Evolutionary conservation across 2,329 filamentous ascomycete genomes (phyloP), one percentile per base, ranked within the genome.

Genomic region (Cladosporium austrohemisphaericum): DNA sequence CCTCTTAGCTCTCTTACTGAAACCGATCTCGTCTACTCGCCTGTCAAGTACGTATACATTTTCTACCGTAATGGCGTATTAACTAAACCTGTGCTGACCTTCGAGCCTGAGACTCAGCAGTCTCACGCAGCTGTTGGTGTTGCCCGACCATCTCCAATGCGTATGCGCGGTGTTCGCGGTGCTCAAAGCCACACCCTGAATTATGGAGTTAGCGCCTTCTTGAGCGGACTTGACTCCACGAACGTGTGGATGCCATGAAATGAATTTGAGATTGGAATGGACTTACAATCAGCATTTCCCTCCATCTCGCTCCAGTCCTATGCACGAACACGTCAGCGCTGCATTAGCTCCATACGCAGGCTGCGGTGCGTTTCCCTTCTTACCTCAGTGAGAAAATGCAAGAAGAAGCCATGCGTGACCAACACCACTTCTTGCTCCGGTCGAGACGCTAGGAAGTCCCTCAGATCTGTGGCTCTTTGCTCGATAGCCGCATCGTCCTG

Each of bases 111-210:
- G 35, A 38, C 13, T 19, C 35, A 9, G 18, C 16, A 23, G 35
- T 38, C 19, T 38, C 35, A 23, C 35, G 14, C 19, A 38, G 10
- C 13, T 5, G 10, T 13, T 38, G 23, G 19, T 22, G 19, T 3
- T 20, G 18, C 11, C 23, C 35, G 14, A 11, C 5, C 19, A 20
- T 4, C 7, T 38, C 18, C 2, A 38, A 13, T 2, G 3, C n/a
- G 35, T 38, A 38, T 6, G 35, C n/a, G 10, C 35, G 35, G n/a
- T n/a, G n/a, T 23, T 38, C 35, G 35, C 35, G 23, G 35, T 38
- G 3, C n/a, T 5, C 35, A 23, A 20, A 19, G 7, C 35, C 13
- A 23, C n/a, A n/a, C n/a, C n/a, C n/a, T n/a, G n/a, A n/a, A n/a
- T n/a, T n/a, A n/a, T n/a, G n/a, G n/a, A n/a, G n/a, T n/a, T n/a